phyloP scores from a whole-genome alignment of 805 yeast genomes.

The Yamadazyma philogaea region DNA sequence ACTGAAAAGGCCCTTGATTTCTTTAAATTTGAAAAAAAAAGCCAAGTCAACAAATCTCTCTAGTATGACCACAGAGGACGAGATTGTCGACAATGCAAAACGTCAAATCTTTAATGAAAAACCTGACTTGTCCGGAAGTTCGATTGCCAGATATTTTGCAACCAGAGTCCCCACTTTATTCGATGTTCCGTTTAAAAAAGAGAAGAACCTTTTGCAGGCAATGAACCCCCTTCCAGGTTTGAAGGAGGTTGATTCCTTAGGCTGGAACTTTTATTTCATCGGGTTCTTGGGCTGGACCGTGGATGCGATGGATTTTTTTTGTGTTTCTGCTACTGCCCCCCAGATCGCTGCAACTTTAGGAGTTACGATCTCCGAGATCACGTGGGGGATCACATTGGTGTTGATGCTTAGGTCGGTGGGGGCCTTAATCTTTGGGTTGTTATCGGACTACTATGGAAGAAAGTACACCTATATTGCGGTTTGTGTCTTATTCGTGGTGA shows the following conservation, averaged over 20 bases:
- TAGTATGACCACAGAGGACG: background rate
- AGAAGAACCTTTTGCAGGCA: constrained; percentile 22
- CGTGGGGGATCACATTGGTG: constrained; percentile 74
- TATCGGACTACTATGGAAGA: constrained; percentile 63
- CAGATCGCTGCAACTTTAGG: constrained; percentile 49
- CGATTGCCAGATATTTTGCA: constrained; percentile 28
- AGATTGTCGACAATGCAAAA: constrained; percentile 8
- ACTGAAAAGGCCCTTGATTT: no score
- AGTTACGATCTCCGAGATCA: constrained; percentile 45
- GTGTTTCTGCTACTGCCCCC: constrained; percentile 54
- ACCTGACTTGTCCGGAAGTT: constrained; percentile 9
- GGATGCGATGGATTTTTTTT: constrained; percentile 72
- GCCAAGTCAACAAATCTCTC: no score
- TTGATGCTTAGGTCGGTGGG: constrained; percentile 72
- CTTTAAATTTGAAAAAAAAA: background rate
- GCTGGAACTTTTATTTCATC: constrained; percentile 58
- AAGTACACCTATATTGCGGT: constrained; percentile 62
- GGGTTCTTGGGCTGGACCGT: constrained; percentile 68
- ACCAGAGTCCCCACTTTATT: constrained; percentile 50
- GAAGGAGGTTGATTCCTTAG: constrained; percentile 29
- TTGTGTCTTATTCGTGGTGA: constrained; percentile 47
- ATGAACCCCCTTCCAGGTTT: constrained; percentile 47
- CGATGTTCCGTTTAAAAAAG: constrained; percentile 12
- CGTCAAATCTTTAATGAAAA: constrained; percentile 14
- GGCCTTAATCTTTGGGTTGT: constrained; percentile 61